Evolutionary conservation across 2,329 filamentous ascomycete genomes (phyloP), one percentile per base, ranked within the genome.

Genomic region (Colletotrichum scovillei): DNA sequence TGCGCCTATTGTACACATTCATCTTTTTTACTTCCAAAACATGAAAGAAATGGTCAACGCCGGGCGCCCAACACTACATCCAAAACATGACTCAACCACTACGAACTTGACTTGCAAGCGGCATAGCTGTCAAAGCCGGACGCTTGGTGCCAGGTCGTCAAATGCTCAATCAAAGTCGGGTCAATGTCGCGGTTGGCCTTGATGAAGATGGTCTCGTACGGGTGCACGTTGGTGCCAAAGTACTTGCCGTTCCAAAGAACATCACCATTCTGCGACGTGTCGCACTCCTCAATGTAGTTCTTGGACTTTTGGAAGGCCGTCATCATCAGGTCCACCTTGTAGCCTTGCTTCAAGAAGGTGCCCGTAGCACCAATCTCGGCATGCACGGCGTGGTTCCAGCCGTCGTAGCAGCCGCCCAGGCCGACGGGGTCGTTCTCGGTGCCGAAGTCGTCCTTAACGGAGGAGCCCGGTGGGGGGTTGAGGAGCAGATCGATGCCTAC

Each of bases 201-300:
- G 68, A 79, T 75, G 67, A 84, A 84, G 22, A 84, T 66, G 1
- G 80, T 81, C 78, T 84, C 82, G 75, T 83, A 84, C 1, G 82
- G 82, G 57, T 84, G 82, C 8, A 82, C 66, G 63, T 78, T 81
- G 66, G 76, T 78, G 42, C 81, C 82, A 67, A 79, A 81, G 74
- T 83, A 82, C 42, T 72, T 75, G 11, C 76, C 72, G 38, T 79
- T 68, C 62, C 69, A 79, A 12, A 80, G 69, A 55, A 79, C 24
- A 56, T 81, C 81, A 8, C 76, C 78, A 52, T 76, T 67, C 8
- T 75, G 76, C 30, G 63, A 57, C 58, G 66, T 35, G 71, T 74
- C 67, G 73, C 72, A 63, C 26, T 68, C 68, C 7, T 68, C 65
- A 5, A 72, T 73, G 63, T 69, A 74, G 22, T 69, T 69, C 53